Percentiles rank a stretch among this genome's conserved stretches.
Evolutionary conservation across 306 rosid genomes (phyloP).

Genomic region (Gynostemma pentaphyllum): DNA sequence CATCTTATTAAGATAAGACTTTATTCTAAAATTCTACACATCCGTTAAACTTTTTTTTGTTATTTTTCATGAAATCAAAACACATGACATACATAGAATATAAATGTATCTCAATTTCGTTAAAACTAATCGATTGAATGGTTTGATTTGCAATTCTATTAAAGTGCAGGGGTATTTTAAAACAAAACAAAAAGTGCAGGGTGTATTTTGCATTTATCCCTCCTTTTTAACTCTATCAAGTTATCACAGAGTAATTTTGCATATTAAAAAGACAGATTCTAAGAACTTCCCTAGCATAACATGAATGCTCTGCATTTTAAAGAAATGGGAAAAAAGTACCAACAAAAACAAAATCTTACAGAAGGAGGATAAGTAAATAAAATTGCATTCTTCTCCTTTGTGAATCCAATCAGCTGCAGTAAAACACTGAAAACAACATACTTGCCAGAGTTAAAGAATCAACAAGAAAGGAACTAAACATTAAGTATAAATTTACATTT

Average conservation of each 20-base stretch:
- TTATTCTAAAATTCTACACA: too few relatives aligned
- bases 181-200: too few relatives aligned
- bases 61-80: too few relatives aligned
- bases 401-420: slow-evolving; percentile 69
- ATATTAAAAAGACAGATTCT: not conserved
- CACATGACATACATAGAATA: too few relatives aligned
- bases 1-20: too few relatives aligned
- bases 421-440: slow-evolving; percentile 62
- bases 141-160: too few relatives aligned
- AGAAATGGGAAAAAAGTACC: not conserved
- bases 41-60: too few relatives aligned
- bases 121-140: too few relatives aligned
- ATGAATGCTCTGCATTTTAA: not conserved
- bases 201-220: too few relatives aligned
- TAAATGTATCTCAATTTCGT: too few relatives aligned
- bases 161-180: too few relatives aligned
- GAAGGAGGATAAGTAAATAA: slow-evolving; percentile 69
- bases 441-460: slow-evolving; percentile 54
- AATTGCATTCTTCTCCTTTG: slow-evolving; percentile 79
- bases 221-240: not conserved
- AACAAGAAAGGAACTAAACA: slow-evolving; percentile 3
- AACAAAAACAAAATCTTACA: slow-evolving; percentile 27
- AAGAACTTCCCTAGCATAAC: not conserved
- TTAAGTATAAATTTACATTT: not conserved
- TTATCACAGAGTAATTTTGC: not conserved